phyloP scores from a whole-genome alignment of 768 basidiomycete species.

The Panaeolus cyanescens region DNA sequence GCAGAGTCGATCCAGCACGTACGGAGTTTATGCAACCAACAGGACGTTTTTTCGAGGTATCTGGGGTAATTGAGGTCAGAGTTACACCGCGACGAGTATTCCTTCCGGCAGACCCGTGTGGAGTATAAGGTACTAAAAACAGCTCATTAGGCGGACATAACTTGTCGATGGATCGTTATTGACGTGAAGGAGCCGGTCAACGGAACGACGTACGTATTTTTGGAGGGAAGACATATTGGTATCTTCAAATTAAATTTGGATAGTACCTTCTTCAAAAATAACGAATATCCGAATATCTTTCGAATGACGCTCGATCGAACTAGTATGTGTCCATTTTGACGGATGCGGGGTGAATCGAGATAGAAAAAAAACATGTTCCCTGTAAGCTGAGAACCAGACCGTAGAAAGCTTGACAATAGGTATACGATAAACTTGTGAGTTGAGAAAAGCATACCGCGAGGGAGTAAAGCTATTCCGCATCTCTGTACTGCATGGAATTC shows the following conservation, averaged over 20 bases:
- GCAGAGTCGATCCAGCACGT: background rate
- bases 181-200: background rate
- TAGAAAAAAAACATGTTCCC: background rate
- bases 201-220: background rate
- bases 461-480: background rate
- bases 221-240: background rate
- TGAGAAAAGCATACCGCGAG: background rate
- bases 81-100: background rate
- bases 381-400: background rate
- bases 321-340: background rate
- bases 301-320: background rate
- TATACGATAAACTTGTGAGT: background rate
- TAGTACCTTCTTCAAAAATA: background rate
- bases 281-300: background rate
- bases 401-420: background rate
- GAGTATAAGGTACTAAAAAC: background rate
- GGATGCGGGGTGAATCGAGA: background rate
- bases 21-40: background rate
- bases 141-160: background rate
- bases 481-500: background rate
- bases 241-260: background rate
- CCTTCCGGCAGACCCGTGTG: background rate
- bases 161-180: conserved; percentile 1
- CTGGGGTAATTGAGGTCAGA: background rate
- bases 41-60: background rate